phyloP scores from a whole-genome alignment of 2,329 filamentous ascomycete species.

The Clarireedia monteithiana region DNA sequence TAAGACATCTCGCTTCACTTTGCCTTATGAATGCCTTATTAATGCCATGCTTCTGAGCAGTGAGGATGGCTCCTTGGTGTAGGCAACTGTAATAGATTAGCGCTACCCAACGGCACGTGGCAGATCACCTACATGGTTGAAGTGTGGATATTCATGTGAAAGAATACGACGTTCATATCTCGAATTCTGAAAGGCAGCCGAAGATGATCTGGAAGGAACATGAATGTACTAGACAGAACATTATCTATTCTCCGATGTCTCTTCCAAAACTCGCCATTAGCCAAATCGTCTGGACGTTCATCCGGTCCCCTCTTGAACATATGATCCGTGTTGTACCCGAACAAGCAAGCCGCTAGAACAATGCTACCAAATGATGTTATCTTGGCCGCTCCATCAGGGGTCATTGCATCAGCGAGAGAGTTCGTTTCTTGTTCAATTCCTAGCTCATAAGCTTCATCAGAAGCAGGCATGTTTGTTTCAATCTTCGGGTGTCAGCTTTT shows the following conservation, averaged over 20 bases:
- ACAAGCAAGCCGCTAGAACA: slow-evolving; percentile 67
- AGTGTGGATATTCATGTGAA: slow-evolving; percentile 84
- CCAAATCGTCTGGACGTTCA: slow-evolving; percentile 67
- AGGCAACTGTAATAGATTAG: slow-evolving; percentile 43
- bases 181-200: slow-evolving; percentile 61
- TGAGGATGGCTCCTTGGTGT: slow-evolving; percentile 82
- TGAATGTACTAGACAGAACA: slow-evolving; percentile 66
- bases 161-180: slow-evolving; percentile 68
- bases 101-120: neutral
- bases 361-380: slow-evolving; percentile 68
- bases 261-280: slow-evolving; percentile 74
- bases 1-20: slow-evolving; percentile 65
- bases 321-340: slow-evolving; percentile 75
- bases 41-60: slow-evolving; percentile 64
- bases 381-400: slow-evolving; percentile 39
- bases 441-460: slow-evolving; percentile 66
- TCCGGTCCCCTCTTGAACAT: slow-evolving; percentile 63
- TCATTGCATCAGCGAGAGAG: slow-evolving; percentile 56
- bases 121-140: slow-evolving; percentile 51
- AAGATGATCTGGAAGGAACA: slow-evolving; percentile 69
- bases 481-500: slow-evolving; percentile 15
- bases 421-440: slow-evolving; percentile 55
- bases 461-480: slow-evolving; percentile 69
- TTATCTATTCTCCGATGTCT: slow-evolving; percentile 79
- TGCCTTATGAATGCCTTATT: slow-evolving; percentile 56